These are phyloP conservation scores for Rubia tinctorum DNA, from an alignment of 305 asterid species.

Conservation along the genomic window DNA sequence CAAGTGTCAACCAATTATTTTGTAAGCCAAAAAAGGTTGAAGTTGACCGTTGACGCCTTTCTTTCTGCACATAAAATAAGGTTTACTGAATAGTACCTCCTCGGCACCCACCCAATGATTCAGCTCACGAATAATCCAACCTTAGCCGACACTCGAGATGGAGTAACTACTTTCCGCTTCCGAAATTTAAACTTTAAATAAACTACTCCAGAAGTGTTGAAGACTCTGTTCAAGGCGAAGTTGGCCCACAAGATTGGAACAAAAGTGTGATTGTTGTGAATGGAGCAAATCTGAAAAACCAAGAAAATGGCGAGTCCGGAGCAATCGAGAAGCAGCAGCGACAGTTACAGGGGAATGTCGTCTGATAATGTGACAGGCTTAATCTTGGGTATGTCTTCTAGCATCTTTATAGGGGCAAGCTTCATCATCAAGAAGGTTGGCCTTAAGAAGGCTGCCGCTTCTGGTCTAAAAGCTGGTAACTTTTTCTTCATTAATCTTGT, in stretches of 20 bases:
- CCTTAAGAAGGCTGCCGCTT: slow-evolving; percentile 12
- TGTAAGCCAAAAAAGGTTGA: neutral
- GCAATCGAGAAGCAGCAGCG: neutral
- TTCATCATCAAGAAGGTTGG: slow-evolving; percentile 9
- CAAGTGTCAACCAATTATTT: neutral
- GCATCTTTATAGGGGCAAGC: slow-evolving; percentile 7
- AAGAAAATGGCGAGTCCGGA: slow-evolving; percentile 6
- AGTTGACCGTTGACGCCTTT: neutral
- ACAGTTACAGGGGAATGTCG: slow-evolving; percentile 1
- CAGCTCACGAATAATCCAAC: slow-evolving; percentile 1
- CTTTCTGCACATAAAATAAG: neutral
- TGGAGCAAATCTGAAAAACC: neutral
- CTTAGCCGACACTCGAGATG: neutral
- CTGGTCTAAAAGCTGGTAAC: slow-evolving; percentile 9
- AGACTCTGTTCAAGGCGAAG: neutral
- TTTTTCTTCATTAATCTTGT: neutral
- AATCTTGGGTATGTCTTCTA: slow-evolving; percentile 9
- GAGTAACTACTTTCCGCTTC: neutral
- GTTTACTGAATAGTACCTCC: neutral
- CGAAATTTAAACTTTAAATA: neutral
- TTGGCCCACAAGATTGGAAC: neutral
- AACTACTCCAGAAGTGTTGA: neutral
- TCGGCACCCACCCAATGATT: neutral
- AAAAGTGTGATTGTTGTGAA: neutral
- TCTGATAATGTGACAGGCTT: slow-evolving; percentile 10